These are phyloP conservation scores for Calamus simplicifolius DNA, from an alignment of 176 grass and related monocot genomes.

Conservation along the genomic window DNA sequence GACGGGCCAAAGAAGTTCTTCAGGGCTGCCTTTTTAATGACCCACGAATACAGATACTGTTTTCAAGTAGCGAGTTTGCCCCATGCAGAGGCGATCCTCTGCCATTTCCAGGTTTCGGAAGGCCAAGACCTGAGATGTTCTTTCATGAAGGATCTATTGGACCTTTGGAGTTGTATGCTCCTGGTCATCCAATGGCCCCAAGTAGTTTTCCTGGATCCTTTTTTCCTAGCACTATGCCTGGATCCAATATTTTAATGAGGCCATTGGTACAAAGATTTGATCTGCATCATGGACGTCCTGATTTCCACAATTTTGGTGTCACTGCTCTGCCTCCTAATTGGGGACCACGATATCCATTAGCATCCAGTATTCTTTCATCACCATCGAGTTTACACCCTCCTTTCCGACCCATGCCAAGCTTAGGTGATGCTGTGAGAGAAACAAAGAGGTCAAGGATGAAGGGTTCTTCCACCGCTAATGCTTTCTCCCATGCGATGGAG, in stretches of 20 bases:
- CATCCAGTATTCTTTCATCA: constrained; percentile 47
- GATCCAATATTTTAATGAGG: constrained; percentile 9
- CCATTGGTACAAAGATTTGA: constrained; percentile 37
- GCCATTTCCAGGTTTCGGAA: constrained; percentile 16
- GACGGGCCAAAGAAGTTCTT: constrained; percentile 77
- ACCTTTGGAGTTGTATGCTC: constrained; percentile 18
- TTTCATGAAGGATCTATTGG: constrained; percentile 36
- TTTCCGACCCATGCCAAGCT: constrained; percentile 20
- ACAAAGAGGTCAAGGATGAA: constrained; percentile 45
- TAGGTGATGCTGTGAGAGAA: constrained; percentile 32
- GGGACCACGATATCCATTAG: constrained; percentile 10
- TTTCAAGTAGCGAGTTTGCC: constrained; percentile 54
- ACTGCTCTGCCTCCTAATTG: neutral
- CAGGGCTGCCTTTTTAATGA: constrained; percentile 86
- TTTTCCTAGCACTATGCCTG: neutral
- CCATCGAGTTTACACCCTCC: constrained; percentile 14
- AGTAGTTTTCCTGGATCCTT: constrained; percentile 11
- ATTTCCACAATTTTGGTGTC: constrained; percentile 35
- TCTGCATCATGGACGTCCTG: constrained; percentile 25
- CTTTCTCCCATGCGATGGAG: constrained; percentile 12
- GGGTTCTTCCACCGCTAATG: constrained; percentile 8
- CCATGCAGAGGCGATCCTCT: constrained; percentile 30
- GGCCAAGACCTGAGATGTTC: constrained; percentile 33
- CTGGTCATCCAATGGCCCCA: constrained; percentile 7
- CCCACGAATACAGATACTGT: constrained; percentile 68